Base-by-base conservation (phyloP, 768 basidiomycete species). In the Phanerochaete sordida region DNA sequence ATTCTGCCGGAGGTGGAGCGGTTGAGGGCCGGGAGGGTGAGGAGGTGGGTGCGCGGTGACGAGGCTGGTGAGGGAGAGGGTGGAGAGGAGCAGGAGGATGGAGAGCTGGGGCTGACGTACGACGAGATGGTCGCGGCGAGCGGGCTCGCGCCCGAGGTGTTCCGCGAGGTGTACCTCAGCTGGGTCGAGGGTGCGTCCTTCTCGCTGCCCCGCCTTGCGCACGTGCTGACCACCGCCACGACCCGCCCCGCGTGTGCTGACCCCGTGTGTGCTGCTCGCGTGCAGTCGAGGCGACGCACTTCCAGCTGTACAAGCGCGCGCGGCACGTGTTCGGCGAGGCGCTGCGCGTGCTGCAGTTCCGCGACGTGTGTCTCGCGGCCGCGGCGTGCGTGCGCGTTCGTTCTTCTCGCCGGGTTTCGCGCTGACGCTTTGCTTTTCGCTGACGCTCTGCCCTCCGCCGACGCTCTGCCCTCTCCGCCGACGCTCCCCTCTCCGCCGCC, bases 311-410 rank as follows among this genome's bases (percentile, higher is more conserved):
- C 78, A 88, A 87, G 64, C 84, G 94, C 58, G 84, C 88, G 4
- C 85, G 83, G 68, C 94, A 95, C 67, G 90, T 93, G 53, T 84
- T 87, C 71, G 78, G 84, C 5, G 95, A 95, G 74, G 87, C 91
- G 6, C 77, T 87, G 33, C 85, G 91, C 16, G 93, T 95, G 5
- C 82, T 94, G 39, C 78, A 84, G 65, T 93, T 94, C 76, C 84
- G 90, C 60, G 76, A 82, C 50, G 73, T 84, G 31, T 93, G 91
- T 68, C 76, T 88, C 48, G 73, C 74, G 23, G 73, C 71, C 15
- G 71, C 78, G 7, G 19, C n/a, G n/a, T n/a, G n/a, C n/a, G n/a
- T n/a, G n/a, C n/a, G n/a, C n/a, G n/a, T n/a, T n/a, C n/a, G n/a
- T n/a, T n/a, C n/a, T n/a, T n/a, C n/a, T n/a, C n/a, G n/a, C n/a